A percentile compares a stretch with the other conserved stretches of the same genome.
Evolutionary conservation across 2,329 filamentous ascomycete species (phyloP).

Genomic region (Aspergillus sp.): DNA sequence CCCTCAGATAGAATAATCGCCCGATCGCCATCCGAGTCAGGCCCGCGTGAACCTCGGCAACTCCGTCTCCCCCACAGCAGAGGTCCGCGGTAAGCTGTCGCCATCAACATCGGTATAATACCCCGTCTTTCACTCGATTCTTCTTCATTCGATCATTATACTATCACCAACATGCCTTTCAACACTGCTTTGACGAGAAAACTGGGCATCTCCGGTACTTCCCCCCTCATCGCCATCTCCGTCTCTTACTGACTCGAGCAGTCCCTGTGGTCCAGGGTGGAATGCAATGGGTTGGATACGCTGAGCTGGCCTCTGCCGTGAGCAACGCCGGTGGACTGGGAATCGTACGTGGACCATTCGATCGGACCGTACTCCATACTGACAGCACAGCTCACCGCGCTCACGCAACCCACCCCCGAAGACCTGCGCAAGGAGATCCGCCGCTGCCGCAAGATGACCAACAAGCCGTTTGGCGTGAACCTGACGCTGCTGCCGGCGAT

Average conservation of each 20-base stretch:
- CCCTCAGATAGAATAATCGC: conserved; percentile 5
- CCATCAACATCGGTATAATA: neutral
- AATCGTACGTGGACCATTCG: conserved; percentile 36
- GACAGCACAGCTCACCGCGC: conserved; percentile 46
- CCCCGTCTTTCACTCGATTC: neutral
- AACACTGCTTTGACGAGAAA: conserved; percentile 62
- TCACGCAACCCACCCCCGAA: conserved; percentile 90
- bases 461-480: conserved; percentile 78
- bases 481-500: conserved; percentile 89
- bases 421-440: conserved; percentile 92
- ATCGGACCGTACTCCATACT: neutral
- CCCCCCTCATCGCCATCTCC: neutral
- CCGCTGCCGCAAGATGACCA: conserved; percentile 71
- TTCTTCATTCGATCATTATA: neutral
- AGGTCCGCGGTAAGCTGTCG: conserved; percentile 22
- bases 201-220: conserved; percentile 51
- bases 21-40: neutral
- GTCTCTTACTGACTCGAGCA: conserved; percentile 15
- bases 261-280: conserved; percentile 52
- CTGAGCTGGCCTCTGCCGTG: conserved; percentile 53
- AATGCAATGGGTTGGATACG: conserved; percentile 58
- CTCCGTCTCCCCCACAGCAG: conserved; percentile 24
- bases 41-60: conserved; percentile 30
- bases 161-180: conserved; percentile 55
- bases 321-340: conserved; percentile 55